These are phyloP conservation scores for Solanum chiquidenum DNA, from an alignment of 257 asterid genomes.

Conservation along the genomic window DNA sequence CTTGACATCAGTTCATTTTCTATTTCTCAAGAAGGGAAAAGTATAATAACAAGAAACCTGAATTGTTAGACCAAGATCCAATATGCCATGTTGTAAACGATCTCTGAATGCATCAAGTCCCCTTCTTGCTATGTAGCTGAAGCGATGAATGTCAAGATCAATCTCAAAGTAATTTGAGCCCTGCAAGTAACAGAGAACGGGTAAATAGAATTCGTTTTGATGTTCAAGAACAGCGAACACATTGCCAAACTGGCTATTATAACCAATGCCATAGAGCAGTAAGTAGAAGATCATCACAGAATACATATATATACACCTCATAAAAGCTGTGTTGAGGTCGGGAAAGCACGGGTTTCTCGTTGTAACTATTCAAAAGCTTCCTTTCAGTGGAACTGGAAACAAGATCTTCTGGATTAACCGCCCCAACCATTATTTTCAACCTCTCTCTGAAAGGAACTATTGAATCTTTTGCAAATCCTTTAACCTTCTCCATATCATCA, in stretches of 20 bases:
- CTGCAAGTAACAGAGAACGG: conserved; percentile 16
- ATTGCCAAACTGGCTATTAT: background rate
- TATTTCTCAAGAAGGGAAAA: background rate
- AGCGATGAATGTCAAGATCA: conserved; percentile 87
- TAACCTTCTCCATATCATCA: conserved; percentile 61
- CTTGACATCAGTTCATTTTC: background rate
- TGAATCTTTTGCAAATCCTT: conserved; percentile 62
- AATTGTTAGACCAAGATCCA: conserved; percentile 76
- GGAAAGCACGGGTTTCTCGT: conserved; percentile 83
- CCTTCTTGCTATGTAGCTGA: conserved; percentile 83
- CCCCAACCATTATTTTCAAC: conserved; percentile 78
- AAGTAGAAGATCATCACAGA: background rate
- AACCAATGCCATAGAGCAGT: background rate
- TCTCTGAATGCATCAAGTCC: conserved; percentile 82
- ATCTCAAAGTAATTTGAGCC: conserved; percentile 79
- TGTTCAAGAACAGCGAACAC: background rate
- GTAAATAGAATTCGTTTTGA: background rate
- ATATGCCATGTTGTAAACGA: conserved; percentile 52
- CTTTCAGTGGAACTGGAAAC: conserved; percentile 63
- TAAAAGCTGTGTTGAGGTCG: conserved; percentile 84
- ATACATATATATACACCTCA: conserved; percentile 22
- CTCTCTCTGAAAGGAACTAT: conserved; percentile 62
- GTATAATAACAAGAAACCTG: conserved; percentile 36
- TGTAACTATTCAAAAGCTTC: conserved; percentile 69
- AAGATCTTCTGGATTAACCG: conserved; percentile 67